A percentile compares a stretch with the other conserved stretches of the same genome.
phyloP scores from a whole-genome alignment of 2,329 filamentous ascomycete genomes.

The Sporothrix inflata region DNA sequence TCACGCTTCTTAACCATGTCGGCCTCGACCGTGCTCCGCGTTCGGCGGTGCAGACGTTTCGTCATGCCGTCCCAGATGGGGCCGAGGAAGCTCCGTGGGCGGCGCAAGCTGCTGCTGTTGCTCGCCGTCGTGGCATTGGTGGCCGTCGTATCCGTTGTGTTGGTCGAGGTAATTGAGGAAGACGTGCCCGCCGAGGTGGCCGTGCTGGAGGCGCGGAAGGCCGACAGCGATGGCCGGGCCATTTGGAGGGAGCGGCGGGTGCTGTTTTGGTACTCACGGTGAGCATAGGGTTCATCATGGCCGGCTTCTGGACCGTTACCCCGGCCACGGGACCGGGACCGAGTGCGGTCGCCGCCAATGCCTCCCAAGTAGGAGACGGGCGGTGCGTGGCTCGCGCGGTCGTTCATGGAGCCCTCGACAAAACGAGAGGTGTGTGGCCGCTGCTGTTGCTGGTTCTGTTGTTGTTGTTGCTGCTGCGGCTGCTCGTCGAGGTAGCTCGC shows the following conservation, averaged over 20 bases:
- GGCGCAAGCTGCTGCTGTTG: slow-evolving; percentile 25
- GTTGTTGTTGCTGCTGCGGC: slow-evolving; percentile 33
- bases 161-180: slow-evolving; percentile 5
- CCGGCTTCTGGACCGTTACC: slow-evolving; percentile 3
- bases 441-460: background rate
- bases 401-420: slow-evolving; percentile 85
- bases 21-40: slow-evolving; percentile 22
- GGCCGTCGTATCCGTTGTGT: background rate
- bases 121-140: background rate
- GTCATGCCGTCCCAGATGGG: slow-evolving; percentile 42
- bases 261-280: slow-evolving; percentile 26
- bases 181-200: slow-evolving; percentile 17
- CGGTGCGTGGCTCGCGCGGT: slow-evolving; percentile 72
- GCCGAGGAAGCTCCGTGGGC: slow-evolving; percentile 37
- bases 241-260: slow-evolving; percentile 33
- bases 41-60: slow-evolving; percentile 37
- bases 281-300: slow-evolving; percentile 7
- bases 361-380: slow-evolving; percentile 64
- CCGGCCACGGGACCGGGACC: slow-evolving; percentile 12
- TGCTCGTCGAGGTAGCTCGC: slow-evolving; percentile 10
- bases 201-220: slow-evolving; percentile 25
- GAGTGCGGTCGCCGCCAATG: slow-evolving; percentile 35
- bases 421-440: slow-evolving; percentile 54
- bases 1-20: slow-evolving; percentile 1
- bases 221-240: slow-evolving; percentile 24